phyloP scores from a whole-genome alignment of 176 grass and related monocot genomes.

The Pontederia crassipes region DNA sequence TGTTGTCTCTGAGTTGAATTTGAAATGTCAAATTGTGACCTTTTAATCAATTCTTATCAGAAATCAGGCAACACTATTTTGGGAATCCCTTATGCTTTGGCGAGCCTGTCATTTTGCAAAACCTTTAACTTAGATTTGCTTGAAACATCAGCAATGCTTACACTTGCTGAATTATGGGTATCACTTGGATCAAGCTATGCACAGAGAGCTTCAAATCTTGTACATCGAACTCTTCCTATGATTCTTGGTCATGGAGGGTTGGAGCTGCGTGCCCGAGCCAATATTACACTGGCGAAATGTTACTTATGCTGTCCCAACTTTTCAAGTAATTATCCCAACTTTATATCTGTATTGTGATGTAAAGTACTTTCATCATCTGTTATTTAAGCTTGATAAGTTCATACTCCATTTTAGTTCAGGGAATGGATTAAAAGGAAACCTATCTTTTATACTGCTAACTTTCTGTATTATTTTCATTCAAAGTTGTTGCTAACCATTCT shows the following conservation, averaged over 20 bases:
- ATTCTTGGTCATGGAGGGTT: constrained; percentile 84
- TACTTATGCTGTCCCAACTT: constrained; percentile 48
- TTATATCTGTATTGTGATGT: neutral
- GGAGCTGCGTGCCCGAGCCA: constrained; percentile 63
- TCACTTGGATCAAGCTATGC: constrained; percentile 68
- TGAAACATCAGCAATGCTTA: constrained; percentile 71
- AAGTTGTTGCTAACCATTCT: too few relatives aligned
- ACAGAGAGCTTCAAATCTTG: constrained; percentile 49
- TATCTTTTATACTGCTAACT: neutral
- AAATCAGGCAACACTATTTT: constrained; percentile 72
- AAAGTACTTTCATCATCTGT: neutral
- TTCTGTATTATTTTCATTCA: neutral
- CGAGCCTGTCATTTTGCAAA: constrained; percentile 87
- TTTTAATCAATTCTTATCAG: constrained; percentile 18
- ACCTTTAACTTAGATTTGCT: constrained; percentile 90
- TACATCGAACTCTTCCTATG: constrained; percentile 63
- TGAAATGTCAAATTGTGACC: neutral
- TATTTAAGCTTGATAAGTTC: neutral
- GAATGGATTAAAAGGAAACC: too few relatives aligned
- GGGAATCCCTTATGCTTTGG: constrained; percentile 69
- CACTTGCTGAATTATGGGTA: constrained; percentile 78
- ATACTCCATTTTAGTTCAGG: too few relatives aligned
- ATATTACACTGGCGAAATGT: constrained; percentile 73
- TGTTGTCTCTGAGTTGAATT: neutral
- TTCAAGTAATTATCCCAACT: constrained; percentile 28